phyloP scores from a whole-genome alignment of 2,329 filamentous ascomycete species.

The Corynespora cassiicola region DNA sequence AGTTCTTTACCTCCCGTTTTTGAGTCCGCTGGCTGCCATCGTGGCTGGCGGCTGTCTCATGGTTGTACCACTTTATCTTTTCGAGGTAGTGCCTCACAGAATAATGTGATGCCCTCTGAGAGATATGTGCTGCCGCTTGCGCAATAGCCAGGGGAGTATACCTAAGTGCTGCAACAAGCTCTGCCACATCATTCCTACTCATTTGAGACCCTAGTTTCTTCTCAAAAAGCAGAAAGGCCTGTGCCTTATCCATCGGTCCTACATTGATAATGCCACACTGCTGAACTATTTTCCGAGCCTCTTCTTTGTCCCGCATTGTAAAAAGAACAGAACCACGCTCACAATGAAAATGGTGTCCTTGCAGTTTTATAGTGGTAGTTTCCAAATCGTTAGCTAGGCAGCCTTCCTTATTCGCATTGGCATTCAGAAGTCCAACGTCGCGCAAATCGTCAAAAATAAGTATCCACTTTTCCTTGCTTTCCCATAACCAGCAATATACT shows the following conservation, averaged over 20 bases:
- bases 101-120: conserved; percentile 13
- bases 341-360: conserved; percentile 3
- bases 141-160: conserved; percentile 43
- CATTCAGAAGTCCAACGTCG: conserved; percentile 10
- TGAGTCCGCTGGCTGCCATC: conserved; percentile 39
- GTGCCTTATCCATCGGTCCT: conserved; percentile 13
- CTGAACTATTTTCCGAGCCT: conserved; percentile 16
- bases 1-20: conserved; percentile 40
- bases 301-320: conserved; percentile 11
- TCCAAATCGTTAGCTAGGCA: neutral
- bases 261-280: conserved; percentile 9
- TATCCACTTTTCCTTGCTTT: conserved; percentile 17
- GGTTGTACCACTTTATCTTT: too few species aligned
- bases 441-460: conserved; percentile 22
- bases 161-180: conserved; percentile 30
- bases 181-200: conserved; percentile 1
- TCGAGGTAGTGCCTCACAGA: conserved; percentile 45
- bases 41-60: too few species aligned
- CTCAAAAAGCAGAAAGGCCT: conserved; percentile 11
- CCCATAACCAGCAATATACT: conserved; percentile 17
- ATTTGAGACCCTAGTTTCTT: conserved; percentile 12
- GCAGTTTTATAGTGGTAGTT: neutral
- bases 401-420: neutral
- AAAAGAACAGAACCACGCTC: conserved; percentile 16
- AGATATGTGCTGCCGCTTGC: conserved; percentile 43